Base-by-base conservation (phyloP, 805 yeast genomes). In the Barnettozyma vustinii region DNA sequence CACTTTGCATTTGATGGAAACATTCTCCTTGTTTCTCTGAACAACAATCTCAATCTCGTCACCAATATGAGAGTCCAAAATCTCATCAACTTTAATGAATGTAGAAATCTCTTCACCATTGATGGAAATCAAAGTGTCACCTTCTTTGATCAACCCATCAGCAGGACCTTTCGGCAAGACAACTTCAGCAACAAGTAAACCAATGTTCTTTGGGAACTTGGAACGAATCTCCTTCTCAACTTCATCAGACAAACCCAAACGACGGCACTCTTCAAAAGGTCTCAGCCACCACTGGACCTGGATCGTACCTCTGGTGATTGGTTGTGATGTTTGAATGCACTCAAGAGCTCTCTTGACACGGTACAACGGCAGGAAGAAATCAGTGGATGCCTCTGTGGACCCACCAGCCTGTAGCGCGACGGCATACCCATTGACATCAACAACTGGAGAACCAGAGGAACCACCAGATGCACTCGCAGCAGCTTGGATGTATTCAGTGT, bases 391-490 rank as follows among this genome's bases (percentile, higher is more conserved):
- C 56, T 87, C 94, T 1, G 90, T 79, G 7, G 87, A 80, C 3
- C 97, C 97, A 61, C 97, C 97, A 2, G 97, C 97, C 67, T 89
- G 96, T 46, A 91, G 70, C 0, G 97, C 97, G 18, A 91, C 87
- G 0, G 92, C 96, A 60, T 80, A 67, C 3, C 97, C 97, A 56
- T 86, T 84, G 40, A 84, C 81, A 64, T 89, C 84, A 2, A 91
- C 96, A n/a, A 91, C 97, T 0, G 97, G 97, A 4, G 96, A 88
- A 9, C 97, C 97, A 44, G 94, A 84, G 4, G 96, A 89, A 3
- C 97, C 97, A 27, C 97, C 97, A 16, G 96, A 84, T 0, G 97
- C 96, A 51, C 90, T 80, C 1, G 97, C 97, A 8, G 97, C 97
- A 1, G 97, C 97, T 68, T 90, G 96, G 48, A 90, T 87, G 67